These are phyloP conservation scores for Diaporthe citri DNA, from an alignment of 2,329 filamentous ascomycete genomes.

Conservation along the genomic window DNA sequence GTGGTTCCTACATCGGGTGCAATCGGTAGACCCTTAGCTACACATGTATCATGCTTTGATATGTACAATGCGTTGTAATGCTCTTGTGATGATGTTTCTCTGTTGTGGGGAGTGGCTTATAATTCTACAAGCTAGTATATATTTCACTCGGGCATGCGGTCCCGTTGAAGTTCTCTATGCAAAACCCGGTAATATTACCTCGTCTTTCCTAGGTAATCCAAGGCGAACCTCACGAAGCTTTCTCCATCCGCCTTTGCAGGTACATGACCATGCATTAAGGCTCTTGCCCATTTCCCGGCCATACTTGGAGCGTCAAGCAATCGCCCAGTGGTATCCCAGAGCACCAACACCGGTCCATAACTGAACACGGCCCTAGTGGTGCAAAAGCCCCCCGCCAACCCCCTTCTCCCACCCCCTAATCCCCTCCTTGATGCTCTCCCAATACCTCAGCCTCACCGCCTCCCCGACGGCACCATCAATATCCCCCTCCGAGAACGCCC, in stretches of 20 bases:
- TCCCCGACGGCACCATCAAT: constrained; percentile 76
- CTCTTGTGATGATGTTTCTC: not conserved
- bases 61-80: not conserved
- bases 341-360: not conserved
- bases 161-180: not conserved
- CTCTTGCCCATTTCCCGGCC: not conserved
- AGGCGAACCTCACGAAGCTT: not conserved
- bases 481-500: constrained; percentile 76
- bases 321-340: not conserved
- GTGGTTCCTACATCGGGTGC: not conserved
- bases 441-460: constrained; percentile 86
- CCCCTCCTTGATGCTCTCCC: constrained; percentile 87
- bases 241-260: not conserved
- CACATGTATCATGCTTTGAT: not conserved
- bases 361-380: not conserved
- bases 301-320: accelerated
- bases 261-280: too few species aligned
- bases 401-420: constrained; percentile 88
- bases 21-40: not conserved
- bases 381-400: constrained; percentile 45
- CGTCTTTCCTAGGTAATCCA: not conserved
- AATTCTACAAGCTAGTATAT: not conserved
- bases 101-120: not conserved
- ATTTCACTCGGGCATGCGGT: not conserved
- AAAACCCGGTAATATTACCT: not conserved